These are phyloP conservation scores for Xylaria nigripes DNA, from an alignment of 495 filamentous ascomycete genomes.

Conservation along the genomic window DNA sequence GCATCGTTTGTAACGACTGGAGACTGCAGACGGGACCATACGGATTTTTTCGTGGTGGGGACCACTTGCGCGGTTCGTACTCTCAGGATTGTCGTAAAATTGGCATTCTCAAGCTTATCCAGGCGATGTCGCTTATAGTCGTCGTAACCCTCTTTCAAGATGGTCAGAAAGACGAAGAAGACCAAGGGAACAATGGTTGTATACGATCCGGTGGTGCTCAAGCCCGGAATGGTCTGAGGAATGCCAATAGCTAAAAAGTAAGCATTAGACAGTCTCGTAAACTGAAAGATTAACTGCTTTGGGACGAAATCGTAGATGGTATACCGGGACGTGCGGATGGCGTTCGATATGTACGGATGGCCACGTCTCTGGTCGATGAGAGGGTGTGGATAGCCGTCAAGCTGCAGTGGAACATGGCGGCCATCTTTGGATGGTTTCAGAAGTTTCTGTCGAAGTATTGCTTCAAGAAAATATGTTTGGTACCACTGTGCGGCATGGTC, in stretches of 20 bases:
- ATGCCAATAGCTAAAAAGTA: constrained; percentile 83
- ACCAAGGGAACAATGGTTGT: constrained; percentile 78
- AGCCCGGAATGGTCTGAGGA: constrained; percentile 76
- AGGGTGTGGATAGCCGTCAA: constrained; percentile 36
- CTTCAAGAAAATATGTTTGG: constrained; percentile 25
- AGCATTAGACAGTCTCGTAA: constrained; percentile 87
- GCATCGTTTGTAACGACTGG: not conserved
- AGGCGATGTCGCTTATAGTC: constrained; percentile 75
- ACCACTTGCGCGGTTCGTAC: not conserved
- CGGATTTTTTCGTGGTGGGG: constrained; percentile 10
- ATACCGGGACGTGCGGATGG: constrained; percentile 76
- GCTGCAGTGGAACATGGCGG: constrained; percentile 59
- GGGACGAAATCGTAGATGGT: constrained; percentile 83
- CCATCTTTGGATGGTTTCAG: constrained; percentile 36
- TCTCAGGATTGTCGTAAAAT: constrained; percentile 49
- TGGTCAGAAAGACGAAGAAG: constrained; percentile 78
- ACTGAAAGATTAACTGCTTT: constrained; percentile 80
- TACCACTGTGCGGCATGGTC: constrained; percentile 24
- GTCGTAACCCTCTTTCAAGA: constrained; percentile 86
- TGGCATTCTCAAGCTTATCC: constrained; percentile 81
- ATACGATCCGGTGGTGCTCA: constrained; percentile 84
- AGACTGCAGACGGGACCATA: constrained; percentile 1
- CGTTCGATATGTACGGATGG: constrained; percentile 64
- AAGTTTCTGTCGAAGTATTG: constrained; percentile 30
- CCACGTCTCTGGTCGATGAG: constrained; percentile 71